Conservation (phyloP, 352 stramenopile genomes). For the Phytophthora uliginosa region DNA sequence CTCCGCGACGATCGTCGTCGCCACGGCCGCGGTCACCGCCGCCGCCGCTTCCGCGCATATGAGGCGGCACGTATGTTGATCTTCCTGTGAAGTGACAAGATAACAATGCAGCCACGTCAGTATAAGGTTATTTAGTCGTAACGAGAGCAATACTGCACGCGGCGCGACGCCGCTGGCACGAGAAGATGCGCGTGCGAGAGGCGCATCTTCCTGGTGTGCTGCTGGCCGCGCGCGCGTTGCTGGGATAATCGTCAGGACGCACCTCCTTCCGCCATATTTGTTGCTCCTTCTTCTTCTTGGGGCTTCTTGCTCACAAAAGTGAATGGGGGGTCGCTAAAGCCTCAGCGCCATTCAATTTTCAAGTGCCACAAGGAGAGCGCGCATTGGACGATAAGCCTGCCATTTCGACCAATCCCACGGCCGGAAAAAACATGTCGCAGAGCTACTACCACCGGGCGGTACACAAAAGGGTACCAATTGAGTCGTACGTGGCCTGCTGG, state of each 20-base stretch:
- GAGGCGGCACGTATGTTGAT: constrained; percentile 82
- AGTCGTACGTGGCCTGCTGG: background rate
- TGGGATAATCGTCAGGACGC: constrained; percentile 5
- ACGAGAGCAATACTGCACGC: background rate
- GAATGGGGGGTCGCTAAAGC: constrained; percentile 38
- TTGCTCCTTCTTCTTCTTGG: constrained; percentile 39
- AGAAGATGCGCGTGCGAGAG: background rate
- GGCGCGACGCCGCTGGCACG: background rate
- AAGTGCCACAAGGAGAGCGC: constrained; percentile 3
- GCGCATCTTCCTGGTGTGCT: constrained; percentile 2
- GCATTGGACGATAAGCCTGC: constrained; percentile 24
- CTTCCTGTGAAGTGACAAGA: constrained; percentile 46
- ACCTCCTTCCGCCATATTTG: constrained; percentile 61
- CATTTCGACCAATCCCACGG: constrained; percentile 8
- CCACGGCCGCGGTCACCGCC: constrained; percentile 34
- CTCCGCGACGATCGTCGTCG: constrained; percentile 39
- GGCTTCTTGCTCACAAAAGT: constrained; percentile 48
- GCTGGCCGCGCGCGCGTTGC: background rate
- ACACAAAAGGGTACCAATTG: constrained; percentile 7
- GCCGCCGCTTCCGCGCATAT: constrained; percentile 60
- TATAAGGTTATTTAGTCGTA: constrained; percentile 2
- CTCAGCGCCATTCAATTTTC: constrained; percentile 38
- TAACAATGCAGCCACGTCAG: constrained; percentile 19
- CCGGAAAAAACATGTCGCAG: constrained; percentile 8
- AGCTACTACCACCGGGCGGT: constrained; percentile 9